Percentiles rank a stretch among this genome's conserved stretches.
These are phyloP conservation scores for Paraconiothyrium brasiliense DNA, from an alignment of 2,329 filamentous ascomycete species.

Conservation along the genomic window DNA sequence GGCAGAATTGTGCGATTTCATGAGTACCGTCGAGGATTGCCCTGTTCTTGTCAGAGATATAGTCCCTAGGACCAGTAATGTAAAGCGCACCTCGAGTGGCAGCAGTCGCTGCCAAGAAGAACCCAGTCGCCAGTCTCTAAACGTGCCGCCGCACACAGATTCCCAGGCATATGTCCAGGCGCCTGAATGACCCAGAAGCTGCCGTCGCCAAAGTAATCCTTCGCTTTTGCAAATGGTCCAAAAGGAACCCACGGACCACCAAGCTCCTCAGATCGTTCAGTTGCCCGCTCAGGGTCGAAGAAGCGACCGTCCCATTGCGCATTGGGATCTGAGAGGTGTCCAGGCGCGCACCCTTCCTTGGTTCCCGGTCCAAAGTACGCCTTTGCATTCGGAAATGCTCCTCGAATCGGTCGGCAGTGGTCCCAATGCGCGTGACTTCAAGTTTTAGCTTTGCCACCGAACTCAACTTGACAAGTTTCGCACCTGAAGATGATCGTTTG, in stretches of 20 bases:
- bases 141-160: slow-evolving; percentile 48
- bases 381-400: slow-evolving; percentile 41
- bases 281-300: slow-evolving; percentile 42
- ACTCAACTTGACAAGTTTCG: neutral
- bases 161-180: slow-evolving; percentile 50
- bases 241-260: slow-evolving; percentile 42
- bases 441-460: slow-evolving; percentile 2
- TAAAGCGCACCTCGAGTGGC: slow-evolving; percentile 41
- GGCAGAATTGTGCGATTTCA: slow-evolving; percentile 39
- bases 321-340: slow-evolving; percentile 36
- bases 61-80: neutral
- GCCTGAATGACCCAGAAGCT: slow-evolving; percentile 51
- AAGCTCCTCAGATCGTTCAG: slow-evolving; percentile 41
- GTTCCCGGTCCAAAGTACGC: slow-evolving; percentile 45
- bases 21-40: slow-evolving; percentile 39
- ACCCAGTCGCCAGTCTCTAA: slow-evolving; percentile 40
- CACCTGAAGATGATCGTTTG: slow-evolving; percentile 45
- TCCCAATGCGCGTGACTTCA: slow-evolving; percentile 47
- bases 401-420: slow-evolving; percentile 41
- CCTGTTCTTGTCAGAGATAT: slow-evolving; percentile 24
- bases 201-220: slow-evolving; percentile 52
- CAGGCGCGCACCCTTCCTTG: slow-evolving; percentile 39
- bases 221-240: slow-evolving; percentile 47
- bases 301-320: slow-evolving; percentile 46
- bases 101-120: slow-evolving; percentile 46